Evolutionary conservation across 2,329 filamentous ascomycete genomes (phyloP), one percentile per base, ranked within the genome.

Genomic region (Plectosphaerella plurivora): DNA sequence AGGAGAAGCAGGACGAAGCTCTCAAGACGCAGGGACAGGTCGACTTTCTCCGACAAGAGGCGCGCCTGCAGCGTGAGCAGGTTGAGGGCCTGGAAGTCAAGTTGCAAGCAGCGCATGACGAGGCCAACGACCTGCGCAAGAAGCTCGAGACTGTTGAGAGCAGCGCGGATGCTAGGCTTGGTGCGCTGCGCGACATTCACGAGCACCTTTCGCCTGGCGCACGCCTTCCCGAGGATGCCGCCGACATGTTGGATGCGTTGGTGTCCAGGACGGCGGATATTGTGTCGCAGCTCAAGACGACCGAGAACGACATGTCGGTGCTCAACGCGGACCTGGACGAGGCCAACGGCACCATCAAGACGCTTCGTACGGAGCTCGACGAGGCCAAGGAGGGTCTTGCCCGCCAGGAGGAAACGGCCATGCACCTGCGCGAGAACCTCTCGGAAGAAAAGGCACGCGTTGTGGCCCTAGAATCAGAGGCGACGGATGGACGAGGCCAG

Each of bases 401-500:
- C 4, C 63, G 68, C 5, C 76, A 82, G 60, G 81, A 87, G 57
- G 72, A 73, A 50, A 68, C 75, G 20, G 64, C 74, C 1, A 71
- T 76, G 41, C 76, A 78, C 50, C 67, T 87, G 10, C 76, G 74
- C 39, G 81, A 89, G 55, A 69, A 65, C 2, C 60, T 84, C 9
- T 70, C 75, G 1, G 75, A 76, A 50, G 78, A 83, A 58, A 76
- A 76, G 61, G 79, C 81, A 15, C 79, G 75, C 60, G 74, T 76
- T 3, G 54, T 63, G n/a, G 76, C 79, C 3, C 68, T 86, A 1
- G 81, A 86, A 60, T 66, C 62, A 25, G 81, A 86, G 60, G 66
- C 84, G 3, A 75, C 79, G 2, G 83, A 88, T 52, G 83, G 88
- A 54, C 84, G 88, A 39, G 73, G 79, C 14, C 87, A 94, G 60